Conservation (phyloP, 176 grass and related monocot species). For the Carex pumila region DNA sequence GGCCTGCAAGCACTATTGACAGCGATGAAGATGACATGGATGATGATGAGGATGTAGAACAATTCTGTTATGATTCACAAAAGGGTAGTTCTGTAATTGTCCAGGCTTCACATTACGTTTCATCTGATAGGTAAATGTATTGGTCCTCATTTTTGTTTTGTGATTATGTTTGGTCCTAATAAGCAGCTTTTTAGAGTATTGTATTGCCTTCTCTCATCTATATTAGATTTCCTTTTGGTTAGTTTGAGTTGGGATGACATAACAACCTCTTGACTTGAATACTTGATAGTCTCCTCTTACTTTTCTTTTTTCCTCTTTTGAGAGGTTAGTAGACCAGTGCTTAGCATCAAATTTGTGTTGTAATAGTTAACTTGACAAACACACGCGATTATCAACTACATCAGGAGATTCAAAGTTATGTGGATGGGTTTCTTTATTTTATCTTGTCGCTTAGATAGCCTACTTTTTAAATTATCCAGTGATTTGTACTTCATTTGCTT, state of each 20-base stretch:
- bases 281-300: not conserved
- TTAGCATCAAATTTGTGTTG: not conserved
- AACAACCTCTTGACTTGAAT: not conserved
- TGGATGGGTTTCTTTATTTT: not conserved
- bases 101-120: slow-evolving; percentile 20
- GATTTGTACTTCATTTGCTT: not conserved
- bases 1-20: slow-evolving; percentile 49
- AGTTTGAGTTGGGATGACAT: not conserved
- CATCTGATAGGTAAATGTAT: not conserved
- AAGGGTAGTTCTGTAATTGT: slow-evolving; percentile 1
- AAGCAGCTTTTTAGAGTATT: not conserved
- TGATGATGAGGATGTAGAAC: slow-evolving; percentile 48
- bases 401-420: not conserved
- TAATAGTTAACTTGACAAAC: not conserved
- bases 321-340: not conserved
- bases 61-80: slow-evolving; percentile 8
- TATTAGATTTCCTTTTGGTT: not conserved
- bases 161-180: not conserved
- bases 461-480: not conserved
- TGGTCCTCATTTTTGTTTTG: not conserved
- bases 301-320: not conserved
- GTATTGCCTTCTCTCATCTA: not conserved
- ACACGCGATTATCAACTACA: not conserved
- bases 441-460: too few species aligned
- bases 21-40: slow-evolving; percentile 67